phyloP scores from a whole-genome alignment of 1,284 basidiomycete genomes.

The Pseudozyma sp. region DNA sequence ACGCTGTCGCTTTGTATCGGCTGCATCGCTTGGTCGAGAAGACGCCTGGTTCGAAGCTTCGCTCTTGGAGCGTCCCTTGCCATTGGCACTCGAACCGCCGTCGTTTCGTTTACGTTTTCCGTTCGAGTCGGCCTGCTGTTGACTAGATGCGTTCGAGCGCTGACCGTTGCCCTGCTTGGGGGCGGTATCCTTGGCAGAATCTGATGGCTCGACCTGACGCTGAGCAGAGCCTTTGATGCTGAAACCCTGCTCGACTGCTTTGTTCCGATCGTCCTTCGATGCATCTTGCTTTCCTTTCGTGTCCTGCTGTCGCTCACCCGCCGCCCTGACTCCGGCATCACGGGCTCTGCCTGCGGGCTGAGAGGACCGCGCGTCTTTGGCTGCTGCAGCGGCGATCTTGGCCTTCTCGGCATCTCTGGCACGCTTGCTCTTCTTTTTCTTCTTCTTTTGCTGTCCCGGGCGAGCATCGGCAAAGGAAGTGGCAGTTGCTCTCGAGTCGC shows the following conservation, averaged over 20 bases:
- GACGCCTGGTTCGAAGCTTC: constrained; percentile 5
- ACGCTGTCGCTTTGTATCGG: constrained; percentile 24
- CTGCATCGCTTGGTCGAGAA: neutral
- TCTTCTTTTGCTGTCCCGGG: constrained; percentile 12
- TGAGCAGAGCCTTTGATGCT: constrained; percentile 47
- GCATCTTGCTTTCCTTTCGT: constrained; percentile 2
- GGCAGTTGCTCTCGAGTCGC: neutral
- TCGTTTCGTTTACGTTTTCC: constrained; percentile 31
- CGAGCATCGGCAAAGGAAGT: neutral
- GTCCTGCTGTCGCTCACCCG: constrained; percentile 5
- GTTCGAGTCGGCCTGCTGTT: constrained; percentile 9
- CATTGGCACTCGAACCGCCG: neutral
- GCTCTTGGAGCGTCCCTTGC: neutral
- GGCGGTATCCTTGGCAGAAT: neutral
- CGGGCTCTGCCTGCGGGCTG: constrained; percentile 6
- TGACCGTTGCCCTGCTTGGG: constrained; percentile 3
- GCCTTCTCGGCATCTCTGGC: constrained; percentile 21
- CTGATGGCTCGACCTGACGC: constrained; percentile 17
- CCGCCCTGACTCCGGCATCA: neutral
- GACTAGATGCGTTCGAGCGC: constrained; percentile 1
- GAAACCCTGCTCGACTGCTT: constrained; percentile 18
- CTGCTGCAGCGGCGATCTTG: constrained; percentile 8
- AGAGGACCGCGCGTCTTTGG: constrained; percentile 7
- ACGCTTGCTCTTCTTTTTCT: constrained; percentile 33
- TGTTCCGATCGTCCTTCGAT: neutral